Evolutionary conservation across 805 yeast genomes (phyloP), one percentile per base, ranked within the genome.

Genomic region (Jamesozyma jinghongensis): DNA sequence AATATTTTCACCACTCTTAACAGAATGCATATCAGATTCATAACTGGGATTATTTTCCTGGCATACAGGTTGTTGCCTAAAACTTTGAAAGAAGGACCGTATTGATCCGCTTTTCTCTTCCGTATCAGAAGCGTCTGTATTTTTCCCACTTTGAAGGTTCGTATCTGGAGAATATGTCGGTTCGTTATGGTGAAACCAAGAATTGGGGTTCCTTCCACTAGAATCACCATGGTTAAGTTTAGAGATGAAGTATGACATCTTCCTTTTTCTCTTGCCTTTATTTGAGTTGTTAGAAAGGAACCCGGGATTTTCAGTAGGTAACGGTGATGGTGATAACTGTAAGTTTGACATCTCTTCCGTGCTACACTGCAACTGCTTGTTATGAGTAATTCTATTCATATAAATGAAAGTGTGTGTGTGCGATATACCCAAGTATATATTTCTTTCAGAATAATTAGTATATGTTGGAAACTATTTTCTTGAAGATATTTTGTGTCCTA

Each of bases 271-370:
- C 7, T 28, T 12, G 16, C 5, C n/a, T n/a, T n/a, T n/a, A n/a
- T n/a, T n/a, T n/a, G n/a, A n/a, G n/a, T n/a, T n/a, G n/a, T n/a
- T n/a, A n/a, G n/a, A n/a, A n/a, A n/a, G n/a, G n/a, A n/a, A n/a
- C n/a, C n/a, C n/a, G n/a, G n/a, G n/a, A n/a, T n/a, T n/a, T n/a
- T 4, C 11, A 14, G 5, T 16, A n/a, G n/a, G 17, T 16, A 16
- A 6, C n/a, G 39, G 30, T n/a, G 39, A 10, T 20, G 39, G 39
- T 18, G 39, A 36, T 16, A 36, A 18, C 20, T 30, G 28, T 3
- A 36, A 20, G 10, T 36, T 29, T 29, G 39, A 36, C 7, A 36
- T 36, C 3, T 36, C 30, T 3, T 36, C 39, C 28, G 31, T 14
- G 14, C 28, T 31, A 36, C 18, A n/a, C 5, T 27, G 20, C 14